Conservation (phyloP, 2,329 filamentous ascomycete genomes). For the Pseudopyrenochaeta lycopersici region DNA sequence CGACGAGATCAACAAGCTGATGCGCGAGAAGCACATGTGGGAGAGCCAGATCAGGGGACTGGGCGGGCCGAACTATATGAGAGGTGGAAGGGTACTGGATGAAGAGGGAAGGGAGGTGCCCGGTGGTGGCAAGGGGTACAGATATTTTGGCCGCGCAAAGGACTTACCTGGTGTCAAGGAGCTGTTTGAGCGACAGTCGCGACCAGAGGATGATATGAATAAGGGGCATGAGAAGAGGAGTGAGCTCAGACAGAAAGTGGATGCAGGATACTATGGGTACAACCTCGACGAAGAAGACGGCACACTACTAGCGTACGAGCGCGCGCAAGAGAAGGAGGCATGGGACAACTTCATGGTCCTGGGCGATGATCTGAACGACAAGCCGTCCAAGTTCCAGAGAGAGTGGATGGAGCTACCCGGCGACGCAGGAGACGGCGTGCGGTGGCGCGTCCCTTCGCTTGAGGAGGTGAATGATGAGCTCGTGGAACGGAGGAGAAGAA, state of each 20-base stretch:
- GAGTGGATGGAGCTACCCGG: slow-evolving; percentile 87
- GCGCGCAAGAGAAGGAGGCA: slow-evolving; percentile 82
- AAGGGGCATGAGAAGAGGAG: slow-evolving; percentile 73
- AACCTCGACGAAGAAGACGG: slow-evolving; percentile 92
- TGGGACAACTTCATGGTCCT: slow-evolving; percentile 71
- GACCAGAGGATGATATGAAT: slow-evolving; percentile 58
- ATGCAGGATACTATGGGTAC: slow-evolving; percentile 96
- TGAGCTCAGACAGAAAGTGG: slow-evolving; percentile 78
- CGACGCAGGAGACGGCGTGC: slow-evolving; percentile 81
- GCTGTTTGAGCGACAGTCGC: slow-evolving; percentile 59
- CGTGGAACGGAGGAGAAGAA: slow-evolving; percentile 83
- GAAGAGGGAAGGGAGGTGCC: slow-evolving; percentile 65
- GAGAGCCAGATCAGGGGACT: slow-evolving; percentile 94
- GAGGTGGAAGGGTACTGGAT: slow-evolving; percentile 65
- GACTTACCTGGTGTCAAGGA: slow-evolving; percentile 97
- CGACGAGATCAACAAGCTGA: slow-evolving; percentile 98
- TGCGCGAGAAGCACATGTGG: slow-evolving; percentile 99
- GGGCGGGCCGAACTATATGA: slow-evolving; percentile 97
- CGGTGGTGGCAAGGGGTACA: slow-evolving; percentile 85
- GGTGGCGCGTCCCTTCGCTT: slow-evolving; percentile 83
- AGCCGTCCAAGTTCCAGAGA: slow-evolving; percentile 35
- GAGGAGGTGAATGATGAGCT: slow-evolving; percentile 96
- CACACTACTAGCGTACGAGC: slow-evolving; percentile 80
- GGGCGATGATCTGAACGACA: slow-evolving; percentile 55
- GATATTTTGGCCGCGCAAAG: slow-evolving; percentile 82